phyloP scores from a whole-genome alignment of 2,329 filamentous ascomycete species.

The Neofusicoccum laricinum region DNA sequence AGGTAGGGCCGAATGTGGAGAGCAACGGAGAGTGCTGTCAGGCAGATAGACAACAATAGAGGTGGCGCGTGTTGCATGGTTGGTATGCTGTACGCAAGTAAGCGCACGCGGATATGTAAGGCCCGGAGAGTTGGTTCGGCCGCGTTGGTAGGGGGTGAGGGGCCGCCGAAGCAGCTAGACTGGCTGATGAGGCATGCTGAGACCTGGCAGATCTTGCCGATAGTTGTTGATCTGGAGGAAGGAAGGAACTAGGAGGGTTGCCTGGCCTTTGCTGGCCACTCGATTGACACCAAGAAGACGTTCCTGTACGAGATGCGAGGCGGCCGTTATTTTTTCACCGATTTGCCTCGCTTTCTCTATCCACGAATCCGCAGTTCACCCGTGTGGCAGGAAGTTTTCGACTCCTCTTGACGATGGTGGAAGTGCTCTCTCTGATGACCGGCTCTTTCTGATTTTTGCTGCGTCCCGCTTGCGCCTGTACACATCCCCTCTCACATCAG shows the following conservation, averaged over 20 bases:
- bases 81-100: neutral
- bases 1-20: neutral
- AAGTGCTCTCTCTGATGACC: neutral
- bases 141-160: neutral
- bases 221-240: neutral
- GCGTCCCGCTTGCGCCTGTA: neutral
- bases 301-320: neutral
- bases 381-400: neutral
- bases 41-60: neutral
- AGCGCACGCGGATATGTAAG: slow-evolving; percentile 14
- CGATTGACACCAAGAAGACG: neutral
- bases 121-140: slow-evolving; percentile 8
- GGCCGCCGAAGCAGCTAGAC: neutral
- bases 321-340: neutral
- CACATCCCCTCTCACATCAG: slow-evolving; percentile 8
- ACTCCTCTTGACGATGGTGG: neutral
- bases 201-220: neutral
- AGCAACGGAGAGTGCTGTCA: neutral
- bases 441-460: slow-evolving; percentile 3
- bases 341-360: neutral
- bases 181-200: neutral
- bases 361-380: neutral
- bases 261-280: neutral
- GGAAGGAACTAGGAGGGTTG: neutral
- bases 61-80: neutral